Evolutionary conservation across 345 rosid genomes (phyloP).

Genomic region (Clarkia xantiana): DNA sequence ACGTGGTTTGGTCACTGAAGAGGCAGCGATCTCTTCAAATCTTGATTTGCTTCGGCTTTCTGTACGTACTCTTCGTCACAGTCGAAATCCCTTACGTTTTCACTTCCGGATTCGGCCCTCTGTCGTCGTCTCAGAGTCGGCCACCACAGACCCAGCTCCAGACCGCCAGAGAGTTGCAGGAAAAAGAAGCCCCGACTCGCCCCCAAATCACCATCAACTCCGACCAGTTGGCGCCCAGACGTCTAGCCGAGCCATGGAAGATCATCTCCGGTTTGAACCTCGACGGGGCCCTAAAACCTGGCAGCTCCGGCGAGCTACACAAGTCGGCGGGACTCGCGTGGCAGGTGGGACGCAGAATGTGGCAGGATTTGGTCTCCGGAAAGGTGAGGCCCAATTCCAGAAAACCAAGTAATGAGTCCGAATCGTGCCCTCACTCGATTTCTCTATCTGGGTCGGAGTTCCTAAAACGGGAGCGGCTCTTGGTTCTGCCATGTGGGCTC

Average conservation of each 20-base stretch:
- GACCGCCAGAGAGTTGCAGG: constrained; percentile 28
- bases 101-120: constrained; percentile 29
- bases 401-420: constrained; percentile 20
- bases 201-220: constrained; percentile 35
- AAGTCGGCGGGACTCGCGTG: constrained; percentile 60
- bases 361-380: constrained; percentile 53
- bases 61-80: constrained; percentile 48
- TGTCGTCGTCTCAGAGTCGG: constrained; percentile 29
- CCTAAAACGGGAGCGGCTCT: constrained; percentile 24
- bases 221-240: constrained; percentile 14
- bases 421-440: constrained; percentile 54
- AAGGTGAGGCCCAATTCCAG: constrained; percentile 7
- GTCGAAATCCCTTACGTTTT: constrained; percentile 73
- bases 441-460: constrained; percentile 48
- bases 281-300: constrained; percentile 32
- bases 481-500: constrained; percentile 79
- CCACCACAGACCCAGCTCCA: constrained; percentile 38
- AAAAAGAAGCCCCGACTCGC: constrained; percentile 38
- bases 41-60: constrained; percentile 33
- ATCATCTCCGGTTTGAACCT: constrained; percentile 47
- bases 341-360: constrained; percentile 56
- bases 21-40: constrained; percentile 63
- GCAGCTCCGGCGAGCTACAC: constrained; percentile 54
- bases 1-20: constrained; percentile 21
- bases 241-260: constrained; percentile 8